Percentiles rank a stretch among this genome's conserved stretches.
phyloP scores from a whole-genome alignment of 2,329 filamentous ascomycete species.

The Colletotrichum lindemuthianum region DNA sequence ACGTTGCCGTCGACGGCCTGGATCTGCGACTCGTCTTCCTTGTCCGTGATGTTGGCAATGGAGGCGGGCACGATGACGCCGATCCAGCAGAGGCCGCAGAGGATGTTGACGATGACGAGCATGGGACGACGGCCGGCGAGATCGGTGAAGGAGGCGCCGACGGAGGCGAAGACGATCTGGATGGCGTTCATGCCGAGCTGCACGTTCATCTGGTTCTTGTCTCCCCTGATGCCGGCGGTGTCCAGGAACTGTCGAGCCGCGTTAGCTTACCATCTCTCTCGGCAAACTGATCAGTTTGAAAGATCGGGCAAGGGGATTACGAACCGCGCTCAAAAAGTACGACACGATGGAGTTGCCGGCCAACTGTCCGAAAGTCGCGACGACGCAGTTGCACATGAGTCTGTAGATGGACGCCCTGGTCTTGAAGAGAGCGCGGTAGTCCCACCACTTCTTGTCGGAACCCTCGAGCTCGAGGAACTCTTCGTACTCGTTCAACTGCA shows the following conservation, averaged over 20 bases:
- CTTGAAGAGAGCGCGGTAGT: conserved; percentile 57
- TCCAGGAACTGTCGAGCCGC: conserved; percentile 50
- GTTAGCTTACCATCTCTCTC: too few relatives aligned
- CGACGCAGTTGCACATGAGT: conserved; percentile 52
- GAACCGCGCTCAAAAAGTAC: conserved; percentile 57
- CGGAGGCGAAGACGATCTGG: conserved; percentile 57
- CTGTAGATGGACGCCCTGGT: conserved; percentile 52
- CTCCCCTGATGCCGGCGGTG: conserved; percentile 57
- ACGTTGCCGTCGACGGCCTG: conserved; percentile 42
- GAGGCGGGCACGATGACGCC: conserved; percentile 57
- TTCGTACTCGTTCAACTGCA: conserved; percentile 54
- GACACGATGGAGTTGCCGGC: conserved; percentile 54
- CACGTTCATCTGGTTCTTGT: conserved; percentile 55
- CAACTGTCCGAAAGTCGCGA: conserved; percentile 59
- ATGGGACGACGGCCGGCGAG: conserved; percentile 61
- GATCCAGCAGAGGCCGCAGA: conserved; percentile 59
- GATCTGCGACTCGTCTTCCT: conserved; percentile 37
- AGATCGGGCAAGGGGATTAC: too few relatives aligned
- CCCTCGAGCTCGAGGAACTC: conserved; percentile 53
- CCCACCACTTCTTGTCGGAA: conserved; percentile 59
- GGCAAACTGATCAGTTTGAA: too few relatives aligned
- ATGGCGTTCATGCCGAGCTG: conserved; percentile 59
- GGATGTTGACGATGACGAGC: conserved; percentile 57
- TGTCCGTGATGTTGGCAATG: conserved; percentile 45
- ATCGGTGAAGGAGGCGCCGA: conserved; percentile 61